Evolutionary conservation across 225 moss, liverwort and hornwort species (phyloP).

Genomic region (Neckera pumila): DNA sequence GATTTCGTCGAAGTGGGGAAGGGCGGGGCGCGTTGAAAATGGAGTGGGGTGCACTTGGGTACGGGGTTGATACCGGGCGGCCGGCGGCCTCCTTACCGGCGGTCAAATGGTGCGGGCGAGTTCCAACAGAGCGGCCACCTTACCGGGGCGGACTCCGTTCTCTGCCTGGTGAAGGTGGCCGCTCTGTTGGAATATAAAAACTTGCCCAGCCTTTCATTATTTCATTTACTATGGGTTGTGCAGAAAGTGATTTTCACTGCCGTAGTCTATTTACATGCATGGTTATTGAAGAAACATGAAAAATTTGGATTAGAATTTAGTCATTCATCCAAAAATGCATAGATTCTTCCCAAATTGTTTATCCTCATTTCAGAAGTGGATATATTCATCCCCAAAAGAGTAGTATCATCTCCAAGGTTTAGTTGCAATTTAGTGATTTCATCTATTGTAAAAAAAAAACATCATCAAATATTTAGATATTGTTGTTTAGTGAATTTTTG

Average conservation of each 20-base stretch:
- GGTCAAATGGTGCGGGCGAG: too few relatives aligned
- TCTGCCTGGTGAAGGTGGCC: too few relatives aligned
- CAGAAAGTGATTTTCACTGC: too few relatives aligned
- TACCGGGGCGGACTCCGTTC: neutral
- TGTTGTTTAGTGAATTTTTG: accelerated
- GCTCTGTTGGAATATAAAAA: too few relatives aligned
- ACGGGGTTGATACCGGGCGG: neutral
- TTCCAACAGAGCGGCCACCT: neutral
- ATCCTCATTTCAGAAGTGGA: neutral
- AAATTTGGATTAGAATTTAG: neutral
- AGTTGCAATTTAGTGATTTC: neutral
- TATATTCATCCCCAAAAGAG: neutral
- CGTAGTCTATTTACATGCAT: too few relatives aligned
- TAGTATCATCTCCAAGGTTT: neutral
- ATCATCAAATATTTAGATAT: neutral
- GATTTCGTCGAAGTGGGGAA: neutral
- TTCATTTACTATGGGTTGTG: neutral
- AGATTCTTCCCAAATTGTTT: neutral
- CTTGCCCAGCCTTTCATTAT: too few relatives aligned
- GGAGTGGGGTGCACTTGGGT: neutral
- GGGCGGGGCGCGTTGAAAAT: neutral
- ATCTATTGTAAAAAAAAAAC: neutral
- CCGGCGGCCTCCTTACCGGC: too few relatives aligned
- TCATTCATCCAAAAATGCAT: neutral
- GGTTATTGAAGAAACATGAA: too few relatives aligned